phyloP scores from a whole-genome alignment of 2,329 filamentous ascomycete species.

The Claviceps africana region DNA sequence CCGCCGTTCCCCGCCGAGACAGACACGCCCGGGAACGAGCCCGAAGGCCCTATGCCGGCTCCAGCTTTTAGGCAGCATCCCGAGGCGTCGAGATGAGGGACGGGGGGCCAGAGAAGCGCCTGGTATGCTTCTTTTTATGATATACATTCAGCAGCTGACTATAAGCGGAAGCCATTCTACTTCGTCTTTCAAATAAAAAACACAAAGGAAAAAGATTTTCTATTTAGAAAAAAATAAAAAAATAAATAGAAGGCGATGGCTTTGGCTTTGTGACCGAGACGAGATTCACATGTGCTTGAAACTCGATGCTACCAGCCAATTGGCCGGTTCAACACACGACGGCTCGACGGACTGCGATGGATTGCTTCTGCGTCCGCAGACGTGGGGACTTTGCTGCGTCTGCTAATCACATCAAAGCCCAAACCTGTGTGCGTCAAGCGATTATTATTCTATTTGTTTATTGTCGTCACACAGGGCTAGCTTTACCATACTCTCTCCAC shows the following conservation, averaged over 20 bases:
- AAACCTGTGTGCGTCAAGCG: background rate
- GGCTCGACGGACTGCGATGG: background rate
- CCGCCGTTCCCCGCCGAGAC: constrained; percentile 37
- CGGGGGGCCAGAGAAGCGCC: background rate
- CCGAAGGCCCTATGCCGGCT: constrained; percentile 21
- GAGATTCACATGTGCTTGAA: background rate
- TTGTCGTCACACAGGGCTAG: background rate
- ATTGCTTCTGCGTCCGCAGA: background rate
- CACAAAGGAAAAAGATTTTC: too few relatives aligned
- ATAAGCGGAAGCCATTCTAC: background rate
- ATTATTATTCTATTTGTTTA: background rate
- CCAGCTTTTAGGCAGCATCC: constrained; percentile 22
- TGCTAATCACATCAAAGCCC: background rate
- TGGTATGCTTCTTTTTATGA: background rate
- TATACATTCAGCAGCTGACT: background rate
- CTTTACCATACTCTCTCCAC: constrained; percentile 4
- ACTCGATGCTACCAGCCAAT: constrained; percentile 2
- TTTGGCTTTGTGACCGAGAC: background rate
- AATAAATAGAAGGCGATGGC: background rate
- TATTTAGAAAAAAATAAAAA: background rate
- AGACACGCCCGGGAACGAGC: constrained; percentile 23
- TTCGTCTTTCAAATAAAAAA: background rate
- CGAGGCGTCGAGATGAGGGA: constrained; percentile 2
- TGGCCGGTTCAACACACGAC: background rate
- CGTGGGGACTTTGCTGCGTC: background rate